Percentiles rank a stretch among this genome's conserved stretches.
Evolutionary conservation across 345 rosid genomes (phyloP).

Genomic region (thale cress (Arabidopsis thaliana)): TAIR10.1 NC_003074.8:1907501-1908000

Average conservation of each 20-base stretch:
- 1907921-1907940: slow-evolving; percentile 20
- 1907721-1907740: slow-evolving; percentile 13
- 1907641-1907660: slow-evolving; percentile 42
- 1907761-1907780: slow-evolving; percentile 43
- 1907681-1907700: not conserved
- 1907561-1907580: slow-evolving; percentile 47
- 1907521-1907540: slow-evolving; percentile 24
- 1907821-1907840: slow-evolving; percentile 62
- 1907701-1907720: slow-evolving; percentile 38
- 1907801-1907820: slow-evolving; percentile 50
- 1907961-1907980: slow-evolving; percentile 61
- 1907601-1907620: slow-evolving; percentile 33
- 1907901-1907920: not conserved
- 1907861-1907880: slow-evolving; percentile 90
- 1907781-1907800: slow-evolving; percentile 51
- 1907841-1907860: slow-evolving; percentile 85
- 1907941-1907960: not conserved
- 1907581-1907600: slow-evolving; percentile 30
- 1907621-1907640: slow-evolving; percentile 43
- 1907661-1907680: slow-evolving; percentile 5
- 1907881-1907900: slow-evolving; percentile 40
- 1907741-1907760: slow-evolving; percentile 24
- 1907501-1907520: not conserved
- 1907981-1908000: slow-evolving; percentile 86
- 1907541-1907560: not conserved